Conservation (phyloP, 331 rosid genomes). For the Telfairia occidentalis region DNA sequence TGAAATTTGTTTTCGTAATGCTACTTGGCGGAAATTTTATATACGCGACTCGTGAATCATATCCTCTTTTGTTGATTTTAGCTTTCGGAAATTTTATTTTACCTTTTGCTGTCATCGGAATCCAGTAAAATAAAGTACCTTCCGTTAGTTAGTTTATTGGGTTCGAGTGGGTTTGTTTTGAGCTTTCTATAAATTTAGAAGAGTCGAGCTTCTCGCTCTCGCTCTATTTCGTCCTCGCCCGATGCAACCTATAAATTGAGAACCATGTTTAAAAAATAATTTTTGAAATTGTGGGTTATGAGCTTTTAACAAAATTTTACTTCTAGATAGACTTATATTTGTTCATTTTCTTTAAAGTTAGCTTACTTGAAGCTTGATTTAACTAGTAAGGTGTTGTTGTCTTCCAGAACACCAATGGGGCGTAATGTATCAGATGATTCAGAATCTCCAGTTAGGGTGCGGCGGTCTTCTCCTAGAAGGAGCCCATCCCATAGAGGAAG, state of each 20-base stretch:
- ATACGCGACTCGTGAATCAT: neutral
- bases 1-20: neutral
- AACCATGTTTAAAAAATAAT: neutral
- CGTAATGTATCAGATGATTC: conserved; percentile 23
- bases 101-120: neutral
- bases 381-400: neutral
- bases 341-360: neutral
- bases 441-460: conserved; percentile 31
- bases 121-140: neutral
- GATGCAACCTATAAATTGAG: neutral
- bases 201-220: neutral
- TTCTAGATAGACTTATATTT: neutral
- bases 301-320: neutral
- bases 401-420: conserved; percentile 24
- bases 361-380: neutral
- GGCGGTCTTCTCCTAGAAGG: conserved; percentile 25
- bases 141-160: neutral
- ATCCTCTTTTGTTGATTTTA: neutral
- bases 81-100: neutral
- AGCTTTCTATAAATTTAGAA: neutral
- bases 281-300: neutral
- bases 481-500: conserved; percentile 35
- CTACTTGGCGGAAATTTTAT: neutral
- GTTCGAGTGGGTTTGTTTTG: neutral
- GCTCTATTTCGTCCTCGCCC: neutral